These are phyloP conservation scores for Mrakiaceae sp. DNA, from an alignment of 1,284 basidiomycete species.

Conservation along the genomic window DNA sequence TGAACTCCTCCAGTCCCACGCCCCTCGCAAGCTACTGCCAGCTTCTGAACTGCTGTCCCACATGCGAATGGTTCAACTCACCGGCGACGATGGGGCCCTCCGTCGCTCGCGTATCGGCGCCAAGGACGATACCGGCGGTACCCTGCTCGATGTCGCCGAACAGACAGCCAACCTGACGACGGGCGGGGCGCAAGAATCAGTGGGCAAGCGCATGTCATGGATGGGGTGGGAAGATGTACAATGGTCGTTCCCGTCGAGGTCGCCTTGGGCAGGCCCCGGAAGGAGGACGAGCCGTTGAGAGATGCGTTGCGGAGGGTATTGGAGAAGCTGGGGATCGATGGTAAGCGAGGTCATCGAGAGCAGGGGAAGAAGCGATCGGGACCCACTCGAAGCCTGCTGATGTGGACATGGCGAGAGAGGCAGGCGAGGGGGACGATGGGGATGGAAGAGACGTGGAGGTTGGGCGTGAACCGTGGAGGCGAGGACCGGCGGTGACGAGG, in stretches of 20 bases:
- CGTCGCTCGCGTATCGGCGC: slow-evolving; percentile 93
- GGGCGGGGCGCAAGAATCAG: slow-evolving; percentile 35
- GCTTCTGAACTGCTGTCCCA: too few relatives aligned
- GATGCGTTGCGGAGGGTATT: slow-evolving; percentile 12
- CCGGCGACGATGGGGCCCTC: slow-evolving; percentile 84
- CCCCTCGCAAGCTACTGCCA: too few relatives aligned
- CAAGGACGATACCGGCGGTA: slow-evolving; percentile 84
- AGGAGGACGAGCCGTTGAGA: slow-evolving; percentile 2
- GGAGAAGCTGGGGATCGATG: slow-evolving; percentile 8
- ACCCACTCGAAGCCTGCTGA: slow-evolving; percentile 14
- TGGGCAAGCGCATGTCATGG: background rate
- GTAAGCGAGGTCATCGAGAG: background rate
- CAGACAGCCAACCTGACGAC: slow-evolving; percentile 52
- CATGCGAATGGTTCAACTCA: slow-evolving; percentile 24
- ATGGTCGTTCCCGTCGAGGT: slow-evolving; percentile 97
- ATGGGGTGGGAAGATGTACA: slow-evolving; percentile 22
- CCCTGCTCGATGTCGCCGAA: slow-evolving; percentile 47
- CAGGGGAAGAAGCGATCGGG: background rate
- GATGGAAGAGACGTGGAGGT: background rate
- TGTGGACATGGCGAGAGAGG: background rate
- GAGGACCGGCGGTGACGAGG: too few relatives aligned
- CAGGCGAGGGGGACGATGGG: background rate
- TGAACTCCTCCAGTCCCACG: too few relatives aligned
- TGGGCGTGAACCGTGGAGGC: too few relatives aligned
- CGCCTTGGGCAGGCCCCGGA: slow-evolving; percentile 47